phyloP scores from a whole-genome alignment of 768 basidiomycete genomes.

The Cystobasidiopsis lactophilus region DNA sequence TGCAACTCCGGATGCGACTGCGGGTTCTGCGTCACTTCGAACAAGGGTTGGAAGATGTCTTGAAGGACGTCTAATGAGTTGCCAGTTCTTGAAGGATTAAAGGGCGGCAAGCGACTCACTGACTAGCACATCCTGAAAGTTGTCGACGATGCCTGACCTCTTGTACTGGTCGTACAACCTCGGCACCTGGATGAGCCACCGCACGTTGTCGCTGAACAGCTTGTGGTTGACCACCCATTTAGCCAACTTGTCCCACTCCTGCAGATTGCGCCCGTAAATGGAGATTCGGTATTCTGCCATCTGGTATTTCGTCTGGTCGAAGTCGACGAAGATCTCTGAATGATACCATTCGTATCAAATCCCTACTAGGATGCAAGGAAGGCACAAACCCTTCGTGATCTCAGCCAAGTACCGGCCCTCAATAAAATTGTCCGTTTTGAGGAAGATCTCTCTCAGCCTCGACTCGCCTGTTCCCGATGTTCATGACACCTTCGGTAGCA shows the following conservation, averaged over 20 bases:
- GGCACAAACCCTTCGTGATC: conserved; percentile 51
- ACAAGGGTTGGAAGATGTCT: conserved; percentile 85
- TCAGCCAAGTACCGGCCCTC: conserved; percentile 84
- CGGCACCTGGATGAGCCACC: conserved; percentile 92
- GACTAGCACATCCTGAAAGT: conserved; percentile 70
- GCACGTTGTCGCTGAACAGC: conserved; percentile 82
- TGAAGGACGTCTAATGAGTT: neutral
- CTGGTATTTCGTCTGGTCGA: conserved; percentile 97
- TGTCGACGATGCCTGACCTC: conserved; percentile 53
- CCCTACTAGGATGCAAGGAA: neutral
- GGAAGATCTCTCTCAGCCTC: conserved; percentile 79
- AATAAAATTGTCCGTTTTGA: conserved; percentile 93
- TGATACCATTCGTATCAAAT: neutral
- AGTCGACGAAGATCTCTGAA: conserved; percentile 84
- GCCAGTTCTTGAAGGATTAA: neutral
- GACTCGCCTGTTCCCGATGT: conserved; percentile 49
- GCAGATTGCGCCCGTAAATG: conserved; percentile 53
- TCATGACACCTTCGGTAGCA: neutral
- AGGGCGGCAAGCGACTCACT: conserved; percentile 36
- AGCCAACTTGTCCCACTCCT: conserved; percentile 96
- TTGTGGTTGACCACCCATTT: conserved; percentile 91
- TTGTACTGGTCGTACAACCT: conserved; percentile 91
- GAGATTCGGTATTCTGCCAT: conserved; percentile 89
- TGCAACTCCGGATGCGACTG: conserved; percentile 77
- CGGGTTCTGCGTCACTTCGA: conserved; percentile 89